Evolutionary conservation across 208 protist species (phyloP), one percentile per base, ranked within the genome.

Genomic region (Wallacemonas rigidus): DNA sequence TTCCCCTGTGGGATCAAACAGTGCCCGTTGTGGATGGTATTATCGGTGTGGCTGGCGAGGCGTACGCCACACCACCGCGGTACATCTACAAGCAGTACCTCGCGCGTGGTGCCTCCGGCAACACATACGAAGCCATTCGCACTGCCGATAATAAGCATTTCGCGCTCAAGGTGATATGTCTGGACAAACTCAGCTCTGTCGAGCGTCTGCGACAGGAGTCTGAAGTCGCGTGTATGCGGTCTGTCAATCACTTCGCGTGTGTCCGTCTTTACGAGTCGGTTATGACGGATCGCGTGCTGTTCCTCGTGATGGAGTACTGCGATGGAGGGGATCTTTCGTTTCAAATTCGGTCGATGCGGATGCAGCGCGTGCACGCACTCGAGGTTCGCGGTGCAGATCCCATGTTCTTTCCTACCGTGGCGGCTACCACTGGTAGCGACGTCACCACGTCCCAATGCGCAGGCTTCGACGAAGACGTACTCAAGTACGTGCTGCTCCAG

Each of bases 261-360:
- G 75, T 90, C 40, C 50, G 70, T 5, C 56, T 86, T 14, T 38
- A 72, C 41, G 80, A 81, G 35, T 79, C 51, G 53, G 69, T 80
- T 45, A 63, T 74, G 15, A 78, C 73, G 12, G 64, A 74, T 26
- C n/a, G 41, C 9, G 48, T 74, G 36, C 54, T 86, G 3, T 80
- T 86, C 39, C 35, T 90, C 14, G 79, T 87, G 54, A 83, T 86
- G 74, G 81, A 87, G 77, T 87, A 81, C 75, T 82, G 79, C 60
- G 78, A 90, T 58, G 85, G 69, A 7, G 80, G 85, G 17, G 80
- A 83, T 65, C 60, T 90, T 7, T 53, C 55, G 14, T 84, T 58
- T 53, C 84, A 84, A 51, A 54, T 86, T 5, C 62, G 36, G 2
- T 11, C n/a, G 5, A 55, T 79, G 43, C 64, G 62, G 12, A 26